A percentile compares a stretch with the other conserved stretches of the same genome.
phyloP scores from a whole-genome alignment of 495 filamentous ascomycete species.

The Talaromyces adpressus region DNA sequence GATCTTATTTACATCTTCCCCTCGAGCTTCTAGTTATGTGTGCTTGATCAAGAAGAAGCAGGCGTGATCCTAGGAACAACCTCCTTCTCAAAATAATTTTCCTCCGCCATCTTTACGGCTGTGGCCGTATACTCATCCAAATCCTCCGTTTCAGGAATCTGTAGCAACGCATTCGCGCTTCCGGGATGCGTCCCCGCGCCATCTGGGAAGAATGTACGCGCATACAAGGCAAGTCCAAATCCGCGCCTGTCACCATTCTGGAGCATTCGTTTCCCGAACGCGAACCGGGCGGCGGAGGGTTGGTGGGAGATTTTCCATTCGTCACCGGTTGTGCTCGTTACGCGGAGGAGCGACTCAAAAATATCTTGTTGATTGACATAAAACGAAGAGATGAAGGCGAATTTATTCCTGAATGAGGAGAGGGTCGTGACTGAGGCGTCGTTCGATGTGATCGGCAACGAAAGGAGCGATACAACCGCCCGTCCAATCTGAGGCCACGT shows the following conservation, averaged over 20 bases:
- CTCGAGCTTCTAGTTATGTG: too few relatives aligned
- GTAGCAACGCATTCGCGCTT: slow-evolving; percentile 34
- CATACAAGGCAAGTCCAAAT: slow-evolving; percentile 47
- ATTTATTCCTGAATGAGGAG: slow-evolving; percentile 29
- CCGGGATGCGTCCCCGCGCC: slow-evolving; percentile 14
- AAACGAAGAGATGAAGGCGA: slow-evolving; percentile 39
- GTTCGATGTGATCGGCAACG: slow-evolving; percentile 23
- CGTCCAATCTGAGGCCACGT: slow-evolving; percentile 40
- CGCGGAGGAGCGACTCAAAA: slow-evolving; percentile 43
- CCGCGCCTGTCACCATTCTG: slow-evolving; percentile 32
- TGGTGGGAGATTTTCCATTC: slow-evolving; percentile 47
- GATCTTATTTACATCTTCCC: too few relatives aligned
- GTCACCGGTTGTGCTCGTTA: slow-evolving; percentile 40
- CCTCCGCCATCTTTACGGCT: slow-evolving; percentile 8
- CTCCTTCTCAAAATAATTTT: background rate
- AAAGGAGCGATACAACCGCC: slow-evolving; percentile 34
- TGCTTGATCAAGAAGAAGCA: background rate
- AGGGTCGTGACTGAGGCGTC: slow-evolving; percentile 18
- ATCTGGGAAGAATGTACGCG: slow-evolving; percentile 41
- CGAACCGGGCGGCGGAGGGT: slow-evolving; percentile 30
- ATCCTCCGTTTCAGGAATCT: slow-evolving; percentile 44
- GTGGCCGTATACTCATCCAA: slow-evolving; percentile 46
- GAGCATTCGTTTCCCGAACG: slow-evolving; percentile 31
- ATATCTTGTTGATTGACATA: slow-evolving; percentile 45
- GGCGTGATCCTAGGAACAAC: background rate